Conservation (phyloP, 306 rosid species). For the Echinosophora koreensis region DNA sequence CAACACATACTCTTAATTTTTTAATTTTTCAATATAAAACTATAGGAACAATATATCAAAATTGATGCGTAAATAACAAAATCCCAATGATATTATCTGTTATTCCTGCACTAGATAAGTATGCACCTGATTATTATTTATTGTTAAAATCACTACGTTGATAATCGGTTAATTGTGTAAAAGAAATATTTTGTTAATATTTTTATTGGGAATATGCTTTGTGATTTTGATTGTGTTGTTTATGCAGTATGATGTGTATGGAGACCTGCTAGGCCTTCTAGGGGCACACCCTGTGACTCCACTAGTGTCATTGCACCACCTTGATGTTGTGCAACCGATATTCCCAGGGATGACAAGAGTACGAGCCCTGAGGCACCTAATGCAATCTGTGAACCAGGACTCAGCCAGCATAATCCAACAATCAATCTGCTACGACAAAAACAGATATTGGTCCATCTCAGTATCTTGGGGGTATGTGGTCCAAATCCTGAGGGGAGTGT, state of each 20-base stretch:
- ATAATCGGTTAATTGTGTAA: no score
- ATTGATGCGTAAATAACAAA: no score
- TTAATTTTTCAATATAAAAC: no score
- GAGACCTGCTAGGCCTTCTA: conserved; percentile 79
- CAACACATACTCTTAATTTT: no score
- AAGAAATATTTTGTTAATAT: no score
- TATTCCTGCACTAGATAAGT: no score
- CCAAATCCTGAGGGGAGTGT: conserved; percentile 76
- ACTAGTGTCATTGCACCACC: conserved; percentile 77
- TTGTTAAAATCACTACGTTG: no score
- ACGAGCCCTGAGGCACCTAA: conserved; percentile 60
- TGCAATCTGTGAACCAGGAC: conserved; percentile 65
- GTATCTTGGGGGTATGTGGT: conserved; percentile 90
- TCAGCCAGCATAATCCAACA: conserved; percentile 87
- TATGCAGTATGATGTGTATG: conserved; percentile 92
- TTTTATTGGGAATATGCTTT: neutral
- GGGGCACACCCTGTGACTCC: conserved; percentile 91
- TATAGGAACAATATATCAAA: no score
- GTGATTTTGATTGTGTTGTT: conserved; percentile 22
- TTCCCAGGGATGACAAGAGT: conserved; percentile 73
- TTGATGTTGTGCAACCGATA: conserved; percentile 86
- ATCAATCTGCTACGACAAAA: conserved; percentile 85
- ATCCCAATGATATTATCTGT: no score
- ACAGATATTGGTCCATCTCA: conserved; percentile 77
- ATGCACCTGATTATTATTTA: no score